Conservation (phyloP, 1,284 basidiomycete genomes). For the Naganishia sp. region DNA sequence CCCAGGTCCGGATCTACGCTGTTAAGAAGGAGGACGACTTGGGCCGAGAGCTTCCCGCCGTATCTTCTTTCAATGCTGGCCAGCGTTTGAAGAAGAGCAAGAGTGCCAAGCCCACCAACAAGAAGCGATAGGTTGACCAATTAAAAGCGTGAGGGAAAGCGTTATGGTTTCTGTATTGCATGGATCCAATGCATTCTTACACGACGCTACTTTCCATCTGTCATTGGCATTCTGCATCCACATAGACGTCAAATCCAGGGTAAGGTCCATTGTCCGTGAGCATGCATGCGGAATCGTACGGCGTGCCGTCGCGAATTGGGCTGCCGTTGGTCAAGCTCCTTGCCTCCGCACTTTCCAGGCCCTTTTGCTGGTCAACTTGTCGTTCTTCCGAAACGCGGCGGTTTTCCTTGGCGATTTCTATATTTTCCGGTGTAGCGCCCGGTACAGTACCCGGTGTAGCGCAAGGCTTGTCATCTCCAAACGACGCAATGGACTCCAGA, state of each 20-base stretch:
- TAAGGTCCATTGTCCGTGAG: neutral
- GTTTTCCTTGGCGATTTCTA: neutral
- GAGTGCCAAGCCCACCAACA: constrained; percentile 20
- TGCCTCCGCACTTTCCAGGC: too few species aligned
- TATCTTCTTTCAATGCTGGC: constrained; percentile 79
- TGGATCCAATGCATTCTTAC: neutral
- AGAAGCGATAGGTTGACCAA: constrained; percentile 16
- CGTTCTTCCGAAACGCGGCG: neutral
- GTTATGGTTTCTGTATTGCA: neutral
- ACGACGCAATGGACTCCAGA: constrained; percentile 16
- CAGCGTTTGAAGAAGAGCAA: constrained; percentile 71
- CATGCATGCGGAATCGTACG: constrained; percentile 13
- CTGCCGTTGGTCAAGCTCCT: too few species aligned
- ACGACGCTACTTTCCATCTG: neutral
- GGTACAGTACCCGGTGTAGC: neutral
- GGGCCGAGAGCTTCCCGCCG: constrained; percentile 81
- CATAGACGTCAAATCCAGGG: constrained; percentile 16
- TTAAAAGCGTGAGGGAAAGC: neutral
- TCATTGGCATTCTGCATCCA: constrained; percentile 8
- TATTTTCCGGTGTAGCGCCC: neutral
- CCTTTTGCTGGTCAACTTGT: neutral
- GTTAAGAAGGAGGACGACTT: constrained; percentile 93
- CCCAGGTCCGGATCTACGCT: constrained; percentile 76
- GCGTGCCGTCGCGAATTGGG: neutral
- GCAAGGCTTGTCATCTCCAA: neutral